Evolutionary conservation across 2,329 filamentous ascomycete genomes (phyloP), one percentile per base, ranked within the genome.

Genomic region (Didymella sp.): DNA sequence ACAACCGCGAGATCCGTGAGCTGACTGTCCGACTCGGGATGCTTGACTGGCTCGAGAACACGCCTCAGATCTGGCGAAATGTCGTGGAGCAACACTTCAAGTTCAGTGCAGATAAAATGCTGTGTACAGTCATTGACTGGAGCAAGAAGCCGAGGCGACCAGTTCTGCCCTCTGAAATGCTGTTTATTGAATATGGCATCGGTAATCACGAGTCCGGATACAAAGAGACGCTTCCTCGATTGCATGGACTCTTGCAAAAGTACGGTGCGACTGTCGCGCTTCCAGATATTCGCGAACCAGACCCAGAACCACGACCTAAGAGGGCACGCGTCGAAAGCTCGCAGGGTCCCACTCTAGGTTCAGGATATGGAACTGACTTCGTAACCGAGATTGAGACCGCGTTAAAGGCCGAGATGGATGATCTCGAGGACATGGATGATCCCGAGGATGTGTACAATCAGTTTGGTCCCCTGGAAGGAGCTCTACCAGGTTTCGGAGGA

Each of bases 1-100:
- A 75, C 54, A 77, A 76, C 49, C 48, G 60, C 6, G 37, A 8
- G 2, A 52, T 74, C 1, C 66, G 70, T 2, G 38, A 49, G 6
- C 54, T 69, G 9, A 77, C 74, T 1, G 62, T 76, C 1, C 60
- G 68, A 24, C 59, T 68, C 15, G 76, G 69, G 4, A 72, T 77
- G 57, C 50, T 77, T 9, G 59, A 62, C 21, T 77, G 74, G 73
- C 52, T 76, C 15, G 55, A 72, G 4, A 44, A 62, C 8, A 57
- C 54, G 41, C 51, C 54, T 12, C 19, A 40, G 3, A 41, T 71
- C 3, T 73, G 69, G 69, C 44, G 60, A 30, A 70, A 72, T 35
- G 60, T 74, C 8, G 45, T 66, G 8, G 33, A 58, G 4, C 49
- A 59, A 24, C 71, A 74, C 48, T 74, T 73, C 56, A 59, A 56